Evolutionary conservation across 1,284 basidiomycete genomes (phyloP), one percentile per base, ranked within the genome.

Genomic region (Irpex lacteus): DNA sequence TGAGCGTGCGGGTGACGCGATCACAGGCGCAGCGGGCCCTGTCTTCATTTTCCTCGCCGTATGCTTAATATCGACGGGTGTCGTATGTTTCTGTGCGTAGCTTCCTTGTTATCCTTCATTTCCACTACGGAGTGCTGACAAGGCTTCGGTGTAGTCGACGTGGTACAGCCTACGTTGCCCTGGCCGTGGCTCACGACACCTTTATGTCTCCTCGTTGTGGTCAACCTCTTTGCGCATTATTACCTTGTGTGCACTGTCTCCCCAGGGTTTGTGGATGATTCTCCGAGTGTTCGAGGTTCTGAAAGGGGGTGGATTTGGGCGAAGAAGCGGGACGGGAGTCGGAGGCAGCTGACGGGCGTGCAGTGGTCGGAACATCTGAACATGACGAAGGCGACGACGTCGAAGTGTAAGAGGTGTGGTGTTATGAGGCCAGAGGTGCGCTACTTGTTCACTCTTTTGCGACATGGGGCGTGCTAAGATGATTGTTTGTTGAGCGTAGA

Each of bases 11-110:
- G 94, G 87, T 4, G 95, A 98, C 76, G 82, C 84, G 71, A 69
- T 97, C 50, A 98, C 95, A 0, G 95, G 95, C 64, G 89, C 91
- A 60, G 96, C 94, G 13, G 96, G 97, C 0, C 96, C 96, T 0
- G 85, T 92, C 70, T 98, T 98, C 75, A 86, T 98, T 60, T 83
- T 78, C 0, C 79, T 96, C 26, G 96, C 95, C 13, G 81, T 90
- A 67, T 68, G 87, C 5, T 82, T 98, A 53, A 87, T 96, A 47
- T 76, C 81, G 2, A 73, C 82, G 0, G 95, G 94, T 26, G 81
- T 86, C 0, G 70, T 94, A 66, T 89, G 86, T 66, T 98, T 98
- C 75, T 95, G 95, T 96, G 70, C 76, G 91, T 83, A 18, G 6
- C 32, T 6, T 58, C 54, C 58, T 37, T 3, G 26, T 4, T 37